Conservation (phyloP, 192 early-diverging fungal genomes). For the Entomortierella parvispora region DNA sequence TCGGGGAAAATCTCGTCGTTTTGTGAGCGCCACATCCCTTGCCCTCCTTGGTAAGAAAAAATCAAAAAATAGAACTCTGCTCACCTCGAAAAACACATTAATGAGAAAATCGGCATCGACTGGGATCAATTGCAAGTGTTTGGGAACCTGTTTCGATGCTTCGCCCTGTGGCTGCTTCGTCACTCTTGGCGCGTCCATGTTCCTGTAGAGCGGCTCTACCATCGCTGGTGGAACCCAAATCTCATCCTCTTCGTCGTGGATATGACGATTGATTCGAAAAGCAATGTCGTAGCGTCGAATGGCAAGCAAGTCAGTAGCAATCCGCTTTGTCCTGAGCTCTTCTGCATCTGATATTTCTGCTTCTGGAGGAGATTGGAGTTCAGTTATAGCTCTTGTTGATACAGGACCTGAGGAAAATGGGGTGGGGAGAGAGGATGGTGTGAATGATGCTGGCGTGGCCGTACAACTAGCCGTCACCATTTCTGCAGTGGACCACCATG, state of each 20-base stretch:
- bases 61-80: not conserved
- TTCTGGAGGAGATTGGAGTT: too few relatives aligned
- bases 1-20: not conserved
- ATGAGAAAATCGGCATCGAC: slow-evolving; percentile 24
- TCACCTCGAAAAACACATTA: slow-evolving; percentile 35
- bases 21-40: not conserved
- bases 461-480: too few relatives aligned
- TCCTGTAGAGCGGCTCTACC: not conserved
- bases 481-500: too few relatives aligned
- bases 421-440: too few relatives aligned
- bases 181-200: not conserved
- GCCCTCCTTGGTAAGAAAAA: not conserved
- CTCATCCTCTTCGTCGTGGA: slow-evolving; percentile 29
- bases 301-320: slow-evolving; percentile 25
- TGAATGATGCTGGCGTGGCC: too few relatives aligned
- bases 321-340: not conserved
- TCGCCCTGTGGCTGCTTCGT: too few relatives aligned
- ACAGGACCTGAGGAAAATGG: too few relatives aligned
- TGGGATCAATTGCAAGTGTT: slow-evolving; percentile 15
- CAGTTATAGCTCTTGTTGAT: too few relatives aligned
- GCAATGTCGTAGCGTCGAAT: slow-evolving; percentile 15
- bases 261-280: slow-evolving; percentile 24
- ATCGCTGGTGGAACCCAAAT: slow-evolving; percentile 12
- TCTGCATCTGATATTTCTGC: too few relatives aligned
- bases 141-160: too few relatives aligned